Evolutionary conservation across 192 early-diverging fungal genomes (phyloP).

Genomic region (Linnemannia zychae): DNA sequence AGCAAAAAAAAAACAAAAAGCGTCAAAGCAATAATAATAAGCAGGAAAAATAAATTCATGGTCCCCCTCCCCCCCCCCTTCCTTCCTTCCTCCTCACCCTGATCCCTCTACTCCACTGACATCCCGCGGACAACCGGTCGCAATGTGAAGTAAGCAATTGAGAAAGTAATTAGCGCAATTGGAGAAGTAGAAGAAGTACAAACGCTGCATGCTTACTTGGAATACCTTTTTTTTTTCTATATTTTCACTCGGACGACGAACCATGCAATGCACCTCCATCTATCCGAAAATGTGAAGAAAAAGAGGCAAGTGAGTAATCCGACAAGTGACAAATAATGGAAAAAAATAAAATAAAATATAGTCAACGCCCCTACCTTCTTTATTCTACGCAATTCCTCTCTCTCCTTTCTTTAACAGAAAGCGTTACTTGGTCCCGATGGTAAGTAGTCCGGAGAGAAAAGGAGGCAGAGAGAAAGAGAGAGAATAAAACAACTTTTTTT

Average conservation of each 20-base stretch:
- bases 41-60: neutral
- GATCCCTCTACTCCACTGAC: neutral
- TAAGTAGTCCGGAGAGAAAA: neutral
- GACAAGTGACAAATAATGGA: neutral
- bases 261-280: neutral
- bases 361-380: neutral
- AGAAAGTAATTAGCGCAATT: neutral
- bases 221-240: neutral
- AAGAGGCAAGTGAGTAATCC: neutral
- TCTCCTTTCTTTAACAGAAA: no score
- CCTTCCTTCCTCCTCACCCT: neutral
- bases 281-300: neutral
- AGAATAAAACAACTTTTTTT: neutral
- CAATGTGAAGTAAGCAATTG: slow-evolving; percentile 2
- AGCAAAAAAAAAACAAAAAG: neutral
- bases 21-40: neutral
- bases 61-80: neutral
- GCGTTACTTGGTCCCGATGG: neutral
- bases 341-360: no score
- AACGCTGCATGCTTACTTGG: neutral
- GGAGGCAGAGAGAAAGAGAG: neutral
- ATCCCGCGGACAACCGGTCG: neutral
- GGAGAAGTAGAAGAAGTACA: neutral
- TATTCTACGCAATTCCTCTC: neutral
- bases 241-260: no score